Conservation (phyloP, 305 asterid genomes). For the Andrographis paniculata region DNA sequence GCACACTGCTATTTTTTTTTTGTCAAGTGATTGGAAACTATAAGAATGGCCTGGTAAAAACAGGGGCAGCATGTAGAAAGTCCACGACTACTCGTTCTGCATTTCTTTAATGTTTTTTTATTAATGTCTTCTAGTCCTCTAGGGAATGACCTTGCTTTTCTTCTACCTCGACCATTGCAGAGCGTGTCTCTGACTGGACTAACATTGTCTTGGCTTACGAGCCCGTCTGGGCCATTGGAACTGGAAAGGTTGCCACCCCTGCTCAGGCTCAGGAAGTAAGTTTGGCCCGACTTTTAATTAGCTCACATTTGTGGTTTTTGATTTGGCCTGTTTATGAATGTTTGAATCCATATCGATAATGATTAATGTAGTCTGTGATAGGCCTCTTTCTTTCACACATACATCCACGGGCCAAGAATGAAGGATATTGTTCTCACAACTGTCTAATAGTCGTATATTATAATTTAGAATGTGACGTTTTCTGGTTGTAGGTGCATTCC, state of each 20-base stretch:
- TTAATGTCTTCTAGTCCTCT: too few species aligned
- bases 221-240: conserved; percentile 99
- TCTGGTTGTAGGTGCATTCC: conserved; percentile 58
- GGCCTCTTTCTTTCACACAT: background rate
- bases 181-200: conserved; percentile 59
- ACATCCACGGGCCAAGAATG: too few species aligned
- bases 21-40: too few species aligned
- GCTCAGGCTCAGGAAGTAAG: conserved; percentile 99
- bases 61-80: too few species aligned
- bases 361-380: background rate
- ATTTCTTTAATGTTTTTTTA: too few species aligned
- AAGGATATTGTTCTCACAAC: too few species aligned
- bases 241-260: conserved; percentile 92
- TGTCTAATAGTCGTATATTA: too few species aligned
- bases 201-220: conserved; percentile 91
- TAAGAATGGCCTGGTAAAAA: too few species aligned
- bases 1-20: too few species aligned
- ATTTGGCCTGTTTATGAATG: background rate
- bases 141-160: background rate
- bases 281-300: conserved; percentile 10
- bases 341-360: background rate
- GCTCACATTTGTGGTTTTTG: too few species aligned
- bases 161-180: conserved; percentile 27
- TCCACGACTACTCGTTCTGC: too few species aligned
- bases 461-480: conserved; percentile 3